Base-by-base conservation (phyloP, 2,329 filamentous ascomycete species). In the Amylocarpus encephaloides region DNA sequence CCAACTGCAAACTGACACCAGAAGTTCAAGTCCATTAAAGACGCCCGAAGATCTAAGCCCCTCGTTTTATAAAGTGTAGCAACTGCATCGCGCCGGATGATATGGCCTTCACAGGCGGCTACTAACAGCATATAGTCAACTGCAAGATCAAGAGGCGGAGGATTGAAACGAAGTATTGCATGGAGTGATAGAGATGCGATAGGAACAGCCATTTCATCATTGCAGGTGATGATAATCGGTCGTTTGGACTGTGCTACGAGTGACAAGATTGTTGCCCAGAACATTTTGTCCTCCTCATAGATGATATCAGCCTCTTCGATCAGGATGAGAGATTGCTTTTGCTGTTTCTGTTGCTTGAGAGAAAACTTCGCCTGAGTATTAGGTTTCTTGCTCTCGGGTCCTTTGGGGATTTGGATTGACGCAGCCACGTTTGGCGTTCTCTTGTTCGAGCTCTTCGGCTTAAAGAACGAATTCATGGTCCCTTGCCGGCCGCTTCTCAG, bases 1-100 rank as follows among this genome's bases (percentile, higher is more conserved):
- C 93, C 94, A 9, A 98, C 82, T 0, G 86, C 89, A 69, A 97
- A 90, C 66, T 98, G 93, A 66, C 94, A 98, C 92, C 92, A 98
- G 65, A 94, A 93, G 65, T 95, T 85, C 26, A 98, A 76, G 54
- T 97, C 90, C 49, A 78, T 83, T 43, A 98, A 80, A 2, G 85
- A 83, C 18, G 85, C 88, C 48, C 93, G 83, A 11, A 98, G 71
- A 65, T 98, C 93, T 26, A 76, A 70, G 2, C 76, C 67, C 47
- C 86, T 85, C 12, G 80, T 80, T 47, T 77, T 73, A 62, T 90
- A 95, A 2, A 98, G 75, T 6, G 78, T 72, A 46, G 77, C 73
- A 0, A 95, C 76, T 0, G 88, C 80, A 22, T 78, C 66, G 36
- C 88, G 78, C 35, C 76, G 70, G 11, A 98, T 71, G 1, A 88